Percentiles rank a stretch among this genome's conserved stretches.
These are phyloP conservation scores for Batkoa obscura DNA, from an alignment of 371 early-diverging fungal species.

Conservation along the genomic window DNA sequence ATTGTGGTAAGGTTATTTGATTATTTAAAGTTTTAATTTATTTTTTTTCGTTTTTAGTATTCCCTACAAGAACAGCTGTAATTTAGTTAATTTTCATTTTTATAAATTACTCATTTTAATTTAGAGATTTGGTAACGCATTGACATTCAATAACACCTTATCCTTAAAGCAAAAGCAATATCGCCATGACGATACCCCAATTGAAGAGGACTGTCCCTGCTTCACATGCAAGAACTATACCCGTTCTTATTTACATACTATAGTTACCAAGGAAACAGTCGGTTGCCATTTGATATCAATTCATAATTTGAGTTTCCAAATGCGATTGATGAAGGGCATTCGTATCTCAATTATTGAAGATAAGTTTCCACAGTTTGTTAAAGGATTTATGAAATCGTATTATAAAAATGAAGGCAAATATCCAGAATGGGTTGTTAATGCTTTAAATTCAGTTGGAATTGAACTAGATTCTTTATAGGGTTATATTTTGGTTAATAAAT, in stretches of 20 bases:
- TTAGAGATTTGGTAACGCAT: slow-evolving; percentile 78
- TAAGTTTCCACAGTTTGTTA: slow-evolving; percentile 61
- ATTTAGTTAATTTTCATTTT: slow-evolving; percentile 6
- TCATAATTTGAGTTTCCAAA: slow-evolving; percentile 85
- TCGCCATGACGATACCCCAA: slow-evolving; percentile 46
- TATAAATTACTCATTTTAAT: neutral
- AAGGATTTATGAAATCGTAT: slow-evolving; percentile 34
- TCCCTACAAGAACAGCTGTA: slow-evolving; percentile 88
- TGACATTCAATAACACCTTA: slow-evolving; percentile 62
- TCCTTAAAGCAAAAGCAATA: slow-evolving; percentile 38
- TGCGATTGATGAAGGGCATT: slow-evolving; percentile 67
- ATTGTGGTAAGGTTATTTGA: slow-evolving; percentile 30
- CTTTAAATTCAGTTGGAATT: slow-evolving; percentile 52
- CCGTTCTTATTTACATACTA: slow-evolving; percentile 50
- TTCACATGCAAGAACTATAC: slow-evolving; percentile 69
- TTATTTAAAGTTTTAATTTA: neutral
- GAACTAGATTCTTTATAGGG: too few species aligned
- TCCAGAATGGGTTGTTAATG: slow-evolving; percentile 76
- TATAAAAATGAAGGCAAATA: slow-evolving; percentile 11
- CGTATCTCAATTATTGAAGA: slow-evolving; percentile 55
- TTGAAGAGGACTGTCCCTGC: slow-evolving; percentile 74
- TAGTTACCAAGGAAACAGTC: slow-evolving; percentile 66
- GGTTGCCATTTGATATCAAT: slow-evolving; percentile 76
- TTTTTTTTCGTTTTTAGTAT: slow-evolving; percentile 25
- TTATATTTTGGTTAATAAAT: too few species aligned